Conservation (phyloP, 208 protist species). For the Leishmania aethiopica region DNA sequence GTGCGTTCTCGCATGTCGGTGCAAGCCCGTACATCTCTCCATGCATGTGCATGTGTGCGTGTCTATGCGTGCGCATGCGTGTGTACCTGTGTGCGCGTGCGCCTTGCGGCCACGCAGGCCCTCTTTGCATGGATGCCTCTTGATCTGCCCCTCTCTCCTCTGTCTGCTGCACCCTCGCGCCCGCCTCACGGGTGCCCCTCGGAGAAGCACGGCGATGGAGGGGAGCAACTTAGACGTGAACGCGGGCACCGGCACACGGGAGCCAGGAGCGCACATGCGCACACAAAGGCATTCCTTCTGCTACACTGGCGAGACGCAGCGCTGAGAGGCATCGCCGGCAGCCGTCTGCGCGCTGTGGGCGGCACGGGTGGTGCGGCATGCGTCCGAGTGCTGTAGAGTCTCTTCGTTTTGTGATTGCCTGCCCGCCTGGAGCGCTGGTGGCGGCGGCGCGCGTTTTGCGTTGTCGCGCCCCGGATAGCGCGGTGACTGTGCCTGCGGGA, state of each 20-base stretch:
- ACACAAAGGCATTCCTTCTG: not conserved
- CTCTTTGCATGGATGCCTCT: not conserved
- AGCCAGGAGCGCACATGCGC: too few relatives aligned
- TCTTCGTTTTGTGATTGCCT: not conserved
- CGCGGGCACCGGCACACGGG: too few relatives aligned
- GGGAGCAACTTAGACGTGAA: too few relatives aligned
- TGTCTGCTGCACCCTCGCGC: not conserved
- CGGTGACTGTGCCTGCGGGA: conserved; percentile 13
- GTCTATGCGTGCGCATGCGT: not conserved
- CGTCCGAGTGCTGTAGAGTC: too few relatives aligned
- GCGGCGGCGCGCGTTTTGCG: not conserved
- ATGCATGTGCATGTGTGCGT: not conserved
- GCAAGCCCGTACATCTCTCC: not conserved
- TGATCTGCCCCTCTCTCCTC: not conserved
- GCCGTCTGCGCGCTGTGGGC: too few relatives aligned
- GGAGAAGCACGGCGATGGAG: too few relatives aligned
- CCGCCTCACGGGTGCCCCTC: not conserved
- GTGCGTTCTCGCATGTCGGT: too few relatives aligned
- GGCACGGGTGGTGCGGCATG: too few relatives aligned
- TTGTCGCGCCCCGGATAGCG: not conserved
- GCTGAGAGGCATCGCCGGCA: too few relatives aligned
- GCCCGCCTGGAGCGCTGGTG: not conserved
- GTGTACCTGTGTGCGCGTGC: too few relatives aligned
- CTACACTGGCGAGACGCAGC: not conserved
- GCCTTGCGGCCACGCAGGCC: not conserved